Base-by-base conservation (phyloP, 2,329 filamentous ascomycete genomes). In the Curvularia sp. region DNA sequence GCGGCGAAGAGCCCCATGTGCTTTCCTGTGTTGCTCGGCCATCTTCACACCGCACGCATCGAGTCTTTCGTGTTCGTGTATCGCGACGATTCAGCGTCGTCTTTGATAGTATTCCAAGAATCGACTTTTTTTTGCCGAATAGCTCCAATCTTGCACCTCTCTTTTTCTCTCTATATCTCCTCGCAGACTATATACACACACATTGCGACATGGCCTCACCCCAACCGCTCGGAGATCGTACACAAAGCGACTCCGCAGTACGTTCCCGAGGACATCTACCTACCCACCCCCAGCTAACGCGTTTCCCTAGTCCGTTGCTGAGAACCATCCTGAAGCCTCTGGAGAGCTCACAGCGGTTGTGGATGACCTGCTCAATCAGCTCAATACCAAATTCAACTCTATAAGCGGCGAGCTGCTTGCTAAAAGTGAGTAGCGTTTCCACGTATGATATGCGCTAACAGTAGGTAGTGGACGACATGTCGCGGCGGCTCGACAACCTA, bases 381-480 rank as follows among this genome's bases (percentile, higher is more conserved):
- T 97, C 0, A 91, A 91, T 50, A 89, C 87, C 76, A 96, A 96
- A 76, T 97, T 97, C 76, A 88, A 90, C 19, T 87, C 86, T 12
- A 88, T 97, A 5, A 96, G 92, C 8, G 89, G 87, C 59, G 93
- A 97, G 78, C 89, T 97, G 58, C 92, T 96, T 69, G 86, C 89
- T 36, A 97, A 96, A 80, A 91, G 93, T 96, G 78, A 75, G 88
- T 80, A 10, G 21, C 9, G 10, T 13, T 4, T 3, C 21, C 4
- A 15, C 2, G 19, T 23, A 7, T 15, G 12, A 15, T 25, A 8
- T 42, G 19, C 8, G 41, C 50, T 63, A 8, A 59, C 8, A 7
- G 28, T 6, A 19, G 2, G 18, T 25, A 97, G 93, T 97, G 90
- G 93, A 97, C 73, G 93, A 97, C 63, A 97, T 97, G 93, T 90